phyloP scores from a whole-genome alignment of 257 asterid genomes.

The Rubia yunnanensis region DNA sequence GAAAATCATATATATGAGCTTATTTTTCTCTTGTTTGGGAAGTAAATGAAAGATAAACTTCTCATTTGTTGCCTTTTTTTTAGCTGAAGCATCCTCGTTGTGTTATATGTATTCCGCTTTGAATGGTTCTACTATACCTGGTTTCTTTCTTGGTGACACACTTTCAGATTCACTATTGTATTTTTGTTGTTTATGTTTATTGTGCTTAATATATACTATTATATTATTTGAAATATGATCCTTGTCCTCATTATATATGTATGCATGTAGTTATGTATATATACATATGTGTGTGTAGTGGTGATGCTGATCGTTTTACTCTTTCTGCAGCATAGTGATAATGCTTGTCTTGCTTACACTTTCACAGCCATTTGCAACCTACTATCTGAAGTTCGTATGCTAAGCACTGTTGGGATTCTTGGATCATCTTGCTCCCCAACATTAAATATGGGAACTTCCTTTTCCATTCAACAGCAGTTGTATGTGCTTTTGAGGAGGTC shows the following conservation, averaged over 20 bases:
- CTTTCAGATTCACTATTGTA: background rate
- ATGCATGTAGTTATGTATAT: no score
- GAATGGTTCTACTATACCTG: background rate
- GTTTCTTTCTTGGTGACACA: conserved; percentile 4
- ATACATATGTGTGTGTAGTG: no score
- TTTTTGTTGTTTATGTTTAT: no score
- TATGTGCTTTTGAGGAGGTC: conserved; percentile 80
- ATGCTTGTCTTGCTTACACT: conserved; percentile 85
- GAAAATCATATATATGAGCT: background rate
- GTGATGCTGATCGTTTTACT: background rate
- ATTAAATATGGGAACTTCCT: conserved; percentile 57
- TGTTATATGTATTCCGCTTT: background rate
- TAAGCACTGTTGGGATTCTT: no score
- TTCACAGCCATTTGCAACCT: conserved; percentile 75
- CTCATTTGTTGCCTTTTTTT: background rate
- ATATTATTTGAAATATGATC: background rate
- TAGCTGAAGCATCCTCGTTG: background rate
- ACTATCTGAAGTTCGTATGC: no score
- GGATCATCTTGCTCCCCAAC: conserved; percentile 57
- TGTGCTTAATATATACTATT: conserved; percentile 8
- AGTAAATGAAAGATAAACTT: background rate
- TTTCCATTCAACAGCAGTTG: conserved; percentile 81
- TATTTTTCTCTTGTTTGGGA: background rate
- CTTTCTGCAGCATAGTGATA: conserved; percentile 71
- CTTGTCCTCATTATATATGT: no score